phyloP scores from a whole-genome alignment of 1,139 yeast species.

The Lodderomyces margitis region DNA sequence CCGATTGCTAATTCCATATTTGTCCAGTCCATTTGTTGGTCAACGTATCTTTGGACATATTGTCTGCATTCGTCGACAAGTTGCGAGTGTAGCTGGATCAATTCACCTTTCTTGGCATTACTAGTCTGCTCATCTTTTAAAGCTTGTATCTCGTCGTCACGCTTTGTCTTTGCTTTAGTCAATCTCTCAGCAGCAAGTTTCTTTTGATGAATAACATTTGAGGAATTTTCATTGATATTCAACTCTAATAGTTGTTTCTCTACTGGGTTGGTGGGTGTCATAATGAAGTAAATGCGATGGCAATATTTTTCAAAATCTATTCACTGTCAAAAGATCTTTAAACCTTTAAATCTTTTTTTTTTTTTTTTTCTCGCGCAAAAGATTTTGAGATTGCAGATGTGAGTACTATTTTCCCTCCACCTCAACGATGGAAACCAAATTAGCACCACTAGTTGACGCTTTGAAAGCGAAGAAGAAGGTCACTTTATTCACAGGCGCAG shows the following conservation, averaged over 20 bases:
- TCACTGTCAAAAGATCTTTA: no score
- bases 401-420: background rate
- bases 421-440: conserved; percentile 10
- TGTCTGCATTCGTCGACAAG: conserved; percentile 69
- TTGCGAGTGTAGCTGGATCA: conserved; percentile 68
- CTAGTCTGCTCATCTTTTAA: conserved; percentile 62
- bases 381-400: no score
- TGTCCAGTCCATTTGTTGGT: conserved; percentile 94
- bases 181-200: conserved; percentile 70
- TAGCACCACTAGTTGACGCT: conserved; percentile 23
- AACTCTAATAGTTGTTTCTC: conserved; percentile 4
- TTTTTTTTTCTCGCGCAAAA: no score
- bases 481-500: conserved; percentile 78
- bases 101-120: conserved; percentile 68
- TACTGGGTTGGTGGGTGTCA: background rate
- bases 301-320: background rate
- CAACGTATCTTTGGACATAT: conserved; percentile 64
- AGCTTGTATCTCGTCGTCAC: conserved; percentile 66
- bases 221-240: conserved; percentile 23
- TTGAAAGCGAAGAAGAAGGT: conserved; percentile 30
- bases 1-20: conserved; percentile 76
- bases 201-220: conserved; percentile 60
- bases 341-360: no score
- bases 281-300: background rate
- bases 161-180: conserved; percentile 72